Evolutionary conservation across 495 filamentous ascomycete genomes (phyloP), one percentile per base, ranked within the genome.

Genomic region (Letharia columbiana): DNA sequence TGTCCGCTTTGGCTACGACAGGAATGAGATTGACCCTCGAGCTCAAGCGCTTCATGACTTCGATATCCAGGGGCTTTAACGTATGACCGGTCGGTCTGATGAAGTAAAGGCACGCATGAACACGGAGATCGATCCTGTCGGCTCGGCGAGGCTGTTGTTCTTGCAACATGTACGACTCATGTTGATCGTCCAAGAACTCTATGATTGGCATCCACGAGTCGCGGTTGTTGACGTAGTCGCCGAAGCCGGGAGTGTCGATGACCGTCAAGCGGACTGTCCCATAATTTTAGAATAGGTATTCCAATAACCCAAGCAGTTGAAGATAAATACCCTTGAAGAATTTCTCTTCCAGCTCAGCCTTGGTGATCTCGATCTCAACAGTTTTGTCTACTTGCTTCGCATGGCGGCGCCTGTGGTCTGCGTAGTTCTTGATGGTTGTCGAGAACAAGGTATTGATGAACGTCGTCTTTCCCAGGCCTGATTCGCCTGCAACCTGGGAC

Each of bases 381-480:
- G 94, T 98, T 81, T 97, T 97, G 83, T 98, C 94, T 64, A 96
- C 83, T 80, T 98, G 94, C 86, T 98, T 98, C 79, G 92, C 90
- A 79, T 98, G 94, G 71, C 94, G 90, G 77, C 91, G 89, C 82
- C 94, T 92, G 84, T 98, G 94, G 76, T 98, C 94, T 81, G 94
- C 93, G 77, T 98, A 98, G 85, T 98, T 98, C 84, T 98, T 98
- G 84, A 98, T 98, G 71, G 94, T 98, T 67, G 94, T 98, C 60
- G 94, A 98, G 82, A 98, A 98, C 44, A 98, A 85, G 62, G 94
- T 98, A 87, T 98, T 98, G 87, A 98, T 97, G 81, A 98, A 98
- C 68, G 94, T 98, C 20, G 94, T 98, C 85, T 98, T 98, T 80
- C 94, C 94, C 71, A 98, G 79, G 69, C 94, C 94, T 71, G 95